Percentiles rank a stretch among this genome's conserved stretches.
These are phyloP conservation scores for Mucor lusitanicus DNA, from an alignment of 371 early-diverging fungal species.

Conservation along the genomic window DNA sequence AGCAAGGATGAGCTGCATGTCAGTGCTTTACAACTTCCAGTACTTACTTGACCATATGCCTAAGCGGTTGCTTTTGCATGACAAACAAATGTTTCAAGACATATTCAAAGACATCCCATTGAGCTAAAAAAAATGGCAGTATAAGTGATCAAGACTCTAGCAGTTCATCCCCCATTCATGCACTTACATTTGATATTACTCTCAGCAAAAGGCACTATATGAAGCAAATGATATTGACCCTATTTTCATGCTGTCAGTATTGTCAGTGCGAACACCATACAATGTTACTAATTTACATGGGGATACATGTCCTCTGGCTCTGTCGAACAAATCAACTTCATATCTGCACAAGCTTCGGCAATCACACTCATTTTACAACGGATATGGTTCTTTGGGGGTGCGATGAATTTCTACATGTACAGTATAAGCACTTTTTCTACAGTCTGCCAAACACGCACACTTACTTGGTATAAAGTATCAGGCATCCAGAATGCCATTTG, in stretches of 20 bases:
- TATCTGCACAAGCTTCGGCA: conserved; percentile 38
- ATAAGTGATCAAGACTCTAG: background rate
- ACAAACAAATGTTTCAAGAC: conserved; percentile 57
- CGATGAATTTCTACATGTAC: conserved; percentile 38
- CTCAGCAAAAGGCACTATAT: conserved; percentile 45
- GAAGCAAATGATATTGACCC: conserved; percentile 51
- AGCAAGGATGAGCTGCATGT: background rate
- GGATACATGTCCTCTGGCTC: conserved; percentile 34
- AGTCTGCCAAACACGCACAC: background rate
- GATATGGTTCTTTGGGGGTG: conserved; percentile 28
- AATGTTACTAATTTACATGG: conserved; percentile 16
- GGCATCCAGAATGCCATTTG: conserved; percentile 53
- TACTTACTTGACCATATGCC: conserved; percentile 57
- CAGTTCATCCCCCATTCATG: background rate
- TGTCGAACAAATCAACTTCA: conserved; percentile 23
- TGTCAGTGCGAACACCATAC: too few species aligned
- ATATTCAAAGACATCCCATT: conserved; percentile 62
- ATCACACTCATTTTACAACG: conserved; percentile 53
- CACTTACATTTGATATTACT: conserved; percentile 45
- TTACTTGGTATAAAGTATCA: conserved; percentile 31
- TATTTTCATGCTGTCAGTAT: conserved; percentile 7
- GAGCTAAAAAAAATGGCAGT: conserved; percentile 27
- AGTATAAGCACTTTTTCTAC: background rate
- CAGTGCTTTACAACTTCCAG: background rate
- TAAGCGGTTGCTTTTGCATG: conserved; percentile 44